These are phyloP conservation scores for Geopyxis carbonaria DNA, from an alignment of 495 filamentous ascomycete species.

Conservation along the genomic window DNA sequence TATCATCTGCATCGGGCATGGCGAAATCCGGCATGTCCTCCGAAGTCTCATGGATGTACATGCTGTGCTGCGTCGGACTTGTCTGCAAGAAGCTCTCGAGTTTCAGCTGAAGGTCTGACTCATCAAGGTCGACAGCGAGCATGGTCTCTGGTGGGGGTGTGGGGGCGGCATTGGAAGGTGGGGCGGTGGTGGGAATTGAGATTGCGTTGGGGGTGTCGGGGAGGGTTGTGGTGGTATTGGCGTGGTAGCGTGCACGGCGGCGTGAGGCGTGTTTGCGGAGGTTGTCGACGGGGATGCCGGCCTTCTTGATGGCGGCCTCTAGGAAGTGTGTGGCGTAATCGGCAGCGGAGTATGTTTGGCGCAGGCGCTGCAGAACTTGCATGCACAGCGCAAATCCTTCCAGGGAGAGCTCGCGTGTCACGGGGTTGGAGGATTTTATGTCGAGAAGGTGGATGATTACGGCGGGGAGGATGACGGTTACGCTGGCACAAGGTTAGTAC, in stretches of 20 bases:
- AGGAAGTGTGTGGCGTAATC: conserved; percentile 76
- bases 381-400: conserved; percentile 74
- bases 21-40: conserved; percentile 15
- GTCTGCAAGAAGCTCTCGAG: conserved; percentile 23
- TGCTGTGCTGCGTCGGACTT: conserved; percentile 18
- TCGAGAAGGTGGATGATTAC: conserved; percentile 84
- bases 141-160: conserved; percentile 21
- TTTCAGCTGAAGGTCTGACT: conserved; percentile 22
- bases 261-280: conserved; percentile 15
- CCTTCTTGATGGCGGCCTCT: conserved; percentile 67
- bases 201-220: conserved; percentile 10
- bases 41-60: conserved; percentile 13
- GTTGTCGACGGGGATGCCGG: conserved; percentile 38
- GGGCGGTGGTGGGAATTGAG: conserved; percentile 19
- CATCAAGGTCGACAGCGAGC: conserved; percentile 9
- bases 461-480: conserved; percentile 74
- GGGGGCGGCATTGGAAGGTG: conserved; percentile 22
- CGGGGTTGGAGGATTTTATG: conserved; percentile 59
- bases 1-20: conserved; percentile 16
- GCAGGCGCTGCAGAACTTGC: conserved; percentile 60
- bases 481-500: conserved; percentile 23
- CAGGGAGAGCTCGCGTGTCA: conserved; percentile 47
- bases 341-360: conserved; percentile 71
- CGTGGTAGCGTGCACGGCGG: conserved; percentile 12
- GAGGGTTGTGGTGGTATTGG: conserved; percentile 5